Percentiles rank a stretch among this genome's conserved stretches.
Conservation (phyloP, 169 alveolate species). For the Cryptosporidium sp. region DNA sequence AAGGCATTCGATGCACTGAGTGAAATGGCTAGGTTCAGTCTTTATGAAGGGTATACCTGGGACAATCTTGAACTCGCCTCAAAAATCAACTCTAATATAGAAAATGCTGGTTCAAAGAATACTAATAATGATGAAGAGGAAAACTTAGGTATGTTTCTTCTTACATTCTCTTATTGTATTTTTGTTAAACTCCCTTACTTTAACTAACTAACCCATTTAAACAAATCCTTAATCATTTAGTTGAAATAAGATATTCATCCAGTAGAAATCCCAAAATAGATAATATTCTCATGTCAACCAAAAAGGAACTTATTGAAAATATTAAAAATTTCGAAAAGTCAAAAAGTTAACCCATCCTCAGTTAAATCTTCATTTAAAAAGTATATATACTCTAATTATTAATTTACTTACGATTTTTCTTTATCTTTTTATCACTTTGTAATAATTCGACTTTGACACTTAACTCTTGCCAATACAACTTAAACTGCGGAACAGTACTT, state of each 20-base stretch:
- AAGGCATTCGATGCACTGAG: slow-evolving; percentile 40
- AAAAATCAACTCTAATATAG: not conserved
- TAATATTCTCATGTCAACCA: slow-evolving; percentile 37
- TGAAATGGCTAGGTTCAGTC: slow-evolving; percentile 56
- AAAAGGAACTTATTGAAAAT: slow-evolving; percentile 21
- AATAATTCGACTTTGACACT: not conserved
- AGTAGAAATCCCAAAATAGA: slow-evolving; percentile 35
- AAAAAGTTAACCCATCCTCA: not conserved
- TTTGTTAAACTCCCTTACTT: not conserved
- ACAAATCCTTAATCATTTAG: not conserved
- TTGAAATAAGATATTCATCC: slow-evolving; percentile 24
- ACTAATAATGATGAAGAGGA: not conserved
- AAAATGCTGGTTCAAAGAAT: not conserved
- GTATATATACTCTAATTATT: no score
- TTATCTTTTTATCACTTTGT: not conserved
- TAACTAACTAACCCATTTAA: not conserved
- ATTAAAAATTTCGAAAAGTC: slow-evolving; percentile 17
- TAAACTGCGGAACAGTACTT: not conserved
- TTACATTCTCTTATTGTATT: not conserved
- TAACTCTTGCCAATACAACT: not conserved
- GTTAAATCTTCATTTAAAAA: not conserved
- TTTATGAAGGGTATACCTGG: slow-evolving; percentile 59
- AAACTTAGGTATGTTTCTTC: slow-evolving; percentile 38
- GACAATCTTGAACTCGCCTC: slow-evolving; percentile 5
- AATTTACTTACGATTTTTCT: not conserved